Base-by-base conservation (phyloP, 805 yeast genomes). In the Sugiyamaella americana region DNA sequence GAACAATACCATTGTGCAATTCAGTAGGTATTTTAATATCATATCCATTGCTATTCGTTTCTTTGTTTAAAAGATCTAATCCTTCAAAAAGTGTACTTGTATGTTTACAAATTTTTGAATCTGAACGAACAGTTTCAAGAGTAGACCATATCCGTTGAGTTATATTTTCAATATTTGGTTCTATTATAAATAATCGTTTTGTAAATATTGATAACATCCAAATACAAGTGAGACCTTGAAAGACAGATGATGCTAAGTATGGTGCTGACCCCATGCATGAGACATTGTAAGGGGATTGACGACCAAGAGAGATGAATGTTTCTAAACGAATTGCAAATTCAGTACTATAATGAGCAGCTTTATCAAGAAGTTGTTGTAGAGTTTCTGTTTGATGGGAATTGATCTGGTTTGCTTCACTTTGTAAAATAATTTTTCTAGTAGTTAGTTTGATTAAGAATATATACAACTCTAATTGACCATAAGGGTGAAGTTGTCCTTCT, bases 401-500 rank as follows among this genome's bases (percentile, higher is more conserved):
- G 34, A 11, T n/a, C n/a, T 29, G 34, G 34, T 29, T n/a, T 11
- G 13, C 11, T n/a, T n/a, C n/a, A n/a, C n/a, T n/a, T 26, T 26
- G 8, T 26, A 13, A 26, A 8, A 26, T 8, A 8, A 26, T 13
- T 11, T 11, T 5, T 35, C 37, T 10, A 4, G 50, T 47, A 8
- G 20, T 39, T 17, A 47, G 29, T 34, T 43, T 47, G 3, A 47
- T 26, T 4, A 47, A 21, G 24, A 41, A 36, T 35, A 18, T 26
- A 5, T 17, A 19, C 35, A 47, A 37, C 30, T 29, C 43, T 6
- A 47, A 17, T 37, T 47, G 50, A 2, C 50, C 50, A 37, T 23
- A 47, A 16, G 48, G 44, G 13, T 10, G 20, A 8, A 43, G 24
- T 3, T 13, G n/a, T 3, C 50, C 50, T 22, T 47, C 50, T 23